Percentiles rank a stretch among this genome's conserved stretches.
Evolutionary conservation across 768 basidiomycete species (phyloP).

Genomic region (Leucogyrophana mollusca): DNA sequence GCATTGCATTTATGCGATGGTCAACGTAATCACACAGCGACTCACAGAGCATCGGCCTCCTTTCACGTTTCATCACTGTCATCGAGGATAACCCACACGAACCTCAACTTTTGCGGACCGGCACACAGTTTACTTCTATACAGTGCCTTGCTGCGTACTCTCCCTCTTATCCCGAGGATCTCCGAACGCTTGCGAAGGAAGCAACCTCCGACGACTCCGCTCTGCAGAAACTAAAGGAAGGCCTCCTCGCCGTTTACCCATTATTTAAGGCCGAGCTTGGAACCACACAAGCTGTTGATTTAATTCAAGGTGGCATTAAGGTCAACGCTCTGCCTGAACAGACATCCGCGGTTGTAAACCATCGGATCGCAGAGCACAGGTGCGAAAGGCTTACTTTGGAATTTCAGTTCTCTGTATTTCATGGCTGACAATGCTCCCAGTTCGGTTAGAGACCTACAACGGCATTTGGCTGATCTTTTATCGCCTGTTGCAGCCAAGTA

Average conservation of each 20-base stretch:
- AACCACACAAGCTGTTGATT: conserved; percentile 78
- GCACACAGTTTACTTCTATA: conserved; percentile 22
- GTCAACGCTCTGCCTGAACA: conserved; percentile 79
- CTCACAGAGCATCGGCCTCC: conserved; percentile 73
- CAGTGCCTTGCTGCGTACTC: conserved; percentile 66
- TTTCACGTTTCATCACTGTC: conserved; percentile 60
- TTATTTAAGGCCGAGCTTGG: conserved; percentile 47
- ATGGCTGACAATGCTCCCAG: conserved; percentile 24
- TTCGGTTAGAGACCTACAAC: conserved; percentile 16
- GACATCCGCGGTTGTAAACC: conserved; percentile 68
- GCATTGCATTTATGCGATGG: too few species aligned
- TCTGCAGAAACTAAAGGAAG: conserved; percentile 47
- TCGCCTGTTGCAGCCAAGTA: conserved; percentile 45
- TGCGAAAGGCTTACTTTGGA: too few species aligned
- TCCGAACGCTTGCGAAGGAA: conserved; percentile 45
- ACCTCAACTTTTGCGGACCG: conserved; percentile 40
- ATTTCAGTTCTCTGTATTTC: conserved; percentile 11
- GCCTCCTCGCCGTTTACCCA: conserved; percentile 15
- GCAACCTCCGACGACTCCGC: conserved; percentile 48
- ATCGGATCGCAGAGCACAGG: conserved; percentile 65
- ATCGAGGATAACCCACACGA: conserved; percentile 62
- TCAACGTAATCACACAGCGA: too few species aligned
- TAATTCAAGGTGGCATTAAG: conserved; percentile 69
- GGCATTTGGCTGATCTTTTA: conserved; percentile 26
- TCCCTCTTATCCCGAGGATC: conserved; percentile 42